Evolutionary conservation across 1,284 basidiomycete species (phyloP).

Genomic region (Ustilago hordei): DNA sequence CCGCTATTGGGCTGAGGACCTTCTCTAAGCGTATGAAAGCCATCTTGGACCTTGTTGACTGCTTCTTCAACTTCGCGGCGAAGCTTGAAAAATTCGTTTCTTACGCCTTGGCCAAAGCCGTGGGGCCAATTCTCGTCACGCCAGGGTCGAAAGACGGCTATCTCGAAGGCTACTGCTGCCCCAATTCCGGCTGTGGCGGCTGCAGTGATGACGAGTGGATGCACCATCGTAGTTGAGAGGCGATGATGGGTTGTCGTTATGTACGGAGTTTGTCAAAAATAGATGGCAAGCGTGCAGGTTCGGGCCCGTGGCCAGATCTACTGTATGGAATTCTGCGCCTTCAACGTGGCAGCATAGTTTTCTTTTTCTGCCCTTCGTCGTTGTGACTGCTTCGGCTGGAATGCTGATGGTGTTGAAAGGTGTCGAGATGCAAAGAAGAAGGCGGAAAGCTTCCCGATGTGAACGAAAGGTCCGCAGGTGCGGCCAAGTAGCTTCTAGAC

Average conservation of each 20-base stretch:
- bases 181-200: constrained; percentile 54
- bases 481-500: not conserved
- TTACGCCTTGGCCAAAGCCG: constrained; percentile 48
- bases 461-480: not conserved
- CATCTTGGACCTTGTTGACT: constrained; percentile 41
- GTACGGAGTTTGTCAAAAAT: not conserved
- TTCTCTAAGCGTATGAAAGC: constrained; percentile 17
- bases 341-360: not conserved
- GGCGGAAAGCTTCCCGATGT: not conserved
- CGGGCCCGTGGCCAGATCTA: constrained; percentile 3
- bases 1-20: constrained; percentile 14
- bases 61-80: constrained; percentile 43
- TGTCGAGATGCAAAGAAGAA: not conserved
- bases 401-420: not conserved
- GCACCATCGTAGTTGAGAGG: constrained; percentile 36
- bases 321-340: not conserved
- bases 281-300: not conserved
- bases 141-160: constrained; percentile 58
- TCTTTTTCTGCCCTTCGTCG: not conserved
- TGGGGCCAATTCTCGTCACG: constrained; percentile 57
- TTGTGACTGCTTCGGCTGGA: not conserved
- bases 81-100: constrained; percentile 40
- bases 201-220: constrained; percentile 52
- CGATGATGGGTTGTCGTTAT: not conserved
- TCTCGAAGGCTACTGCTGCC: constrained; percentile 56